These are phyloP conservation scores for Diddensiella caesifluorescens DNA, from an alignment of 805 yeast species.

Conservation along the genomic window DNA sequence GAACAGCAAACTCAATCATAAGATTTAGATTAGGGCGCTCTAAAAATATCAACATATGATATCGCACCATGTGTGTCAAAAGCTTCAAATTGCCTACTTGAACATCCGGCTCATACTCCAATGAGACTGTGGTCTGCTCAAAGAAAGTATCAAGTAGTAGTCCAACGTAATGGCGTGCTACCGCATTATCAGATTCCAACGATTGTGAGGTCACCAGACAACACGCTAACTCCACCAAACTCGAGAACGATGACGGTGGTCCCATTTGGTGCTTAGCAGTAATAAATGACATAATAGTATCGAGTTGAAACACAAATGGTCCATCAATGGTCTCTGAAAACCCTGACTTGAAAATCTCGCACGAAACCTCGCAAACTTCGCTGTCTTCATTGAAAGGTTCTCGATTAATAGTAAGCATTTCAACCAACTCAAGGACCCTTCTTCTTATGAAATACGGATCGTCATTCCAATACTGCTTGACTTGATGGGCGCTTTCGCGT, in stretches of 20 bases:
- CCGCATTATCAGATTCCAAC: background rate
- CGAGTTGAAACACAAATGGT: constrained; percentile 53
- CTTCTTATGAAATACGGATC: constrained; percentile 35
- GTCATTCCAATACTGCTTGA: constrained; percentile 25
- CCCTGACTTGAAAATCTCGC: constrained; percentile 59
- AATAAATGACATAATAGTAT: constrained; percentile 39
- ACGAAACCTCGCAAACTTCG: constrained; percentile 55
- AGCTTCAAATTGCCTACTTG: constrained; percentile 27
- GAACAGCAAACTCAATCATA: constrained; percentile 35
- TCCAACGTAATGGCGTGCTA: constrained; percentile 4
- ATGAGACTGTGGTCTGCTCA: constrained; percentile 7
- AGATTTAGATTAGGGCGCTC: constrained; percentile 18
- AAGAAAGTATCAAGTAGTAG: constrained; percentile 18
- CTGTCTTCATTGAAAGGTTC: constrained; percentile 39
- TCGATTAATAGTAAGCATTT: constrained; percentile 39
- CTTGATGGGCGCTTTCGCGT: constrained; percentile 27
- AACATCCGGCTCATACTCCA: constrained; percentile 27
- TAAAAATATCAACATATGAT: constrained; percentile 18
- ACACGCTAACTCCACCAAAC: constrained; percentile 28
- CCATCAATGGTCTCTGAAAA: constrained; percentile 58
- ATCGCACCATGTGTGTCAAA: constrained; percentile 21
- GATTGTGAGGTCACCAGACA: constrained; percentile 23
- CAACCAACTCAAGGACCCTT: constrained; percentile 39
- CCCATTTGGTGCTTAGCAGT: constrained; percentile 30
- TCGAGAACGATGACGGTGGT: constrained; percentile 20